Percentiles rank a stretch among this genome's conserved stretches.
Conservation (phyloP, 148 eudicot species). For the Pouteria glomerata region DNA sequence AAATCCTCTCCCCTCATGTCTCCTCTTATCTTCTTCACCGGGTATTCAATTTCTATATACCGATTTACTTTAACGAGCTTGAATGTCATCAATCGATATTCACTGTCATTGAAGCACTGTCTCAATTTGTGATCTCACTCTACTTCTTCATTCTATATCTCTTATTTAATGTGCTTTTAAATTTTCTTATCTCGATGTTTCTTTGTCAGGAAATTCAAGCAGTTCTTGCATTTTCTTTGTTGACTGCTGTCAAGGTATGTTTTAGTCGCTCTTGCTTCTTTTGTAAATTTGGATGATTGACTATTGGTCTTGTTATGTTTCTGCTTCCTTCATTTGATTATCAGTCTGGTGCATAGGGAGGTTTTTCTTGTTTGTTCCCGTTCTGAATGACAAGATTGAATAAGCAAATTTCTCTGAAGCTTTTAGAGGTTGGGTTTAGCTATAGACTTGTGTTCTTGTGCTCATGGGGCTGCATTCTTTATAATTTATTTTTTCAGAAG, state of each 20-base stretch:
- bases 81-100: too few relatives aligned
- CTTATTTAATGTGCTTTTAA: neutral
- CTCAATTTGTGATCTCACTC: too few relatives aligned
- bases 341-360: neutral
- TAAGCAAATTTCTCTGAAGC: neutral
- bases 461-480: neutral
- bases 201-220: conserved; percentile 80
- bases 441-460: neutral
- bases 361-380: neutral
- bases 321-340: neutral
- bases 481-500: neutral
- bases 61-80: neutral
- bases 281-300: neutral
- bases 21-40: conserved; percentile 64
- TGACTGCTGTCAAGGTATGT: conserved; percentile 64
- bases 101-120: too few relatives aligned
- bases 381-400: neutral
- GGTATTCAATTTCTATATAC: conserved; percentile 27
- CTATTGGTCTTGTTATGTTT: neutral
- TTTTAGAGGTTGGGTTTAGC: neutral
- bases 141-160: too few relatives aligned
- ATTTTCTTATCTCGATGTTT: neutral
- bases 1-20: conserved; percentile 48
- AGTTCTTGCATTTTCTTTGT: conserved; percentile 52
- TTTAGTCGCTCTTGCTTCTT: neutral